These are phyloP conservation scores for Theobroma grandiflorum DNA, from an alignment of 441 rosid genomes.

Conservation along the genomic window DNA sequence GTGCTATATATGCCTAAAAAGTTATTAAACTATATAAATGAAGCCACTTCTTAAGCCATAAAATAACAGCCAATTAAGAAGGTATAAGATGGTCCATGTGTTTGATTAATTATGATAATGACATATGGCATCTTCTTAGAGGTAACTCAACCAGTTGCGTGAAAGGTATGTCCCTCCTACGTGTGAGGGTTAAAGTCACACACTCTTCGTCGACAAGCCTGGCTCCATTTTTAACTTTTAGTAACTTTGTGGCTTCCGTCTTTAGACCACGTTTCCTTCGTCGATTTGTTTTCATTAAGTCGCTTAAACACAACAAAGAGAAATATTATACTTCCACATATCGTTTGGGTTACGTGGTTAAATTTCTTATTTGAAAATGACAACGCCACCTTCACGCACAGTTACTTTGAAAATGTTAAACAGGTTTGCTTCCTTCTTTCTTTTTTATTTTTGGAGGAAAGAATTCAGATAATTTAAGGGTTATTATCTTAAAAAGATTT, in stretches of 20 bases:
- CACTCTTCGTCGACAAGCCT: neutral
- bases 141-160: neutral
- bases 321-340: too few relatives aligned
- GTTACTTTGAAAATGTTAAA: too few relatives aligned
- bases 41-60: too few relatives aligned
- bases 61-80: too few relatives aligned
- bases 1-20: too few relatives aligned
- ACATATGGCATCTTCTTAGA: too few relatives aligned
- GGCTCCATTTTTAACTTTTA: neutral
- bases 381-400: neutral
- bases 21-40: too few relatives aligned
- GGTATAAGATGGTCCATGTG: neutral
- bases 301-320: neutral
- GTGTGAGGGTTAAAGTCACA: neutral
- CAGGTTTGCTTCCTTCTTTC: too few relatives aligned
- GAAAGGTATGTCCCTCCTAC: neutral
- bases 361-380: neutral
- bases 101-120: too few relatives aligned
- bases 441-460: too few relatives aligned
- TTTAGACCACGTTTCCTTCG: neutral
- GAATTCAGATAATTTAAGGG: too few relatives aligned
- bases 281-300: neutral
- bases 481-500: too few relatives aligned
- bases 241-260: neutral
- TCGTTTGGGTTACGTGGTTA: neutral